Conservation (phyloP, 1,284 basidiomycete genomes). For the Microbotryomycetes sp. region DNA sequence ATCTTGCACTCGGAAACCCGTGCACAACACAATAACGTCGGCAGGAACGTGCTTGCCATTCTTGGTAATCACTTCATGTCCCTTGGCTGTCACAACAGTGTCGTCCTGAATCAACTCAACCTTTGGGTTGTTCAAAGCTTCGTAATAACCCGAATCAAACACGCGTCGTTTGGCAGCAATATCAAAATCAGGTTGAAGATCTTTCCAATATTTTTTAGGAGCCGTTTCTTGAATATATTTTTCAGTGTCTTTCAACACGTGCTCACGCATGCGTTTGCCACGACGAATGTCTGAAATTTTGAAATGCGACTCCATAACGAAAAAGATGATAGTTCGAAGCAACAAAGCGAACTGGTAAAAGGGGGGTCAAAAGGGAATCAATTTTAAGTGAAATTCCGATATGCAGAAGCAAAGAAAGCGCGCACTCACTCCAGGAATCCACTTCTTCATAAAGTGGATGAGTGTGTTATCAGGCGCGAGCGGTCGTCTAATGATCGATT, state of each 20-base stretch:
- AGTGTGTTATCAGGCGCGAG: constrained; percentile 11
- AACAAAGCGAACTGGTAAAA: constrained; percentile 19
- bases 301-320: constrained; percentile 17
- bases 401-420: neutral
- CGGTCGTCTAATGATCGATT: constrained; percentile 19
- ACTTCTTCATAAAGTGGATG: constrained; percentile 12
- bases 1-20: constrained; percentile 1
- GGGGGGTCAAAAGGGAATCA: neutral
- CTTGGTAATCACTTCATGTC: constrained; percentile 15
- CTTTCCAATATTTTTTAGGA: constrained; percentile 27
- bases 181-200: constrained; percentile 28
- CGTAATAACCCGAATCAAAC: constrained; percentile 27
- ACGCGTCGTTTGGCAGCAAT: constrained; percentile 32
- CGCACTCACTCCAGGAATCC: constrained; percentile 18
- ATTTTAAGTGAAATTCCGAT: neutral
- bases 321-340: constrained; percentile 21
- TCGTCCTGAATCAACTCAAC: constrained; percentile 27
- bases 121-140: constrained; percentile 14
- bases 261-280: constrained; percentile 11
- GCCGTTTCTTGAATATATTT: constrained; percentile 21
- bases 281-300: constrained; percentile 14
- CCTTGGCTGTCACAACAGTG: constrained; percentile 11
- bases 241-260: constrained; percentile 2
- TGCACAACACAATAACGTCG: constrained; percentile 27
- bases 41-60: constrained; percentile 19